A percentile compares a stretch with the other conserved stretches of the same genome.
phyloP scores from a whole-genome alignment of 495 filamentous ascomycete genomes.

The Parmelia sp. region DNA sequence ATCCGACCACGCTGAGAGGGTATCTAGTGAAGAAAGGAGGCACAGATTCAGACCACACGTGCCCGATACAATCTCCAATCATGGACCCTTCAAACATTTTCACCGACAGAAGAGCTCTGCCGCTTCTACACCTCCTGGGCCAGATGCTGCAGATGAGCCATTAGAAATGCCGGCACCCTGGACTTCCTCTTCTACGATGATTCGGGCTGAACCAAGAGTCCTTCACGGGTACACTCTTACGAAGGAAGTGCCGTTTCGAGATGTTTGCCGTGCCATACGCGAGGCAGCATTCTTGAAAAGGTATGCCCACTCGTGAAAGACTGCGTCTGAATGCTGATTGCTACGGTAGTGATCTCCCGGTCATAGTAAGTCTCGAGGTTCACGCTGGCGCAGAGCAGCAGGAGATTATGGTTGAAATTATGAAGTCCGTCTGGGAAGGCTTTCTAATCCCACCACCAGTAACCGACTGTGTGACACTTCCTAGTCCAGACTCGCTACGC shows the following conservation, averaged over 20 bases:
- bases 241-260: conserved; percentile 75
- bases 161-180: conserved; percentile 33
- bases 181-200: conserved; percentile 30
- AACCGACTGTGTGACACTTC: conserved; percentile 49
- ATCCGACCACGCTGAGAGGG: conserved; percentile 31
- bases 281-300: conserved; percentile 67
- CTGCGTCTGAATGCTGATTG: conserved; percentile 11
- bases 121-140: conserved; percentile 23
- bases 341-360: conserved; percentile 56
- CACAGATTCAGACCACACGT: conserved; percentile 20
- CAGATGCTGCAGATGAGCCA: conserved; percentile 9
- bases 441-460: conserved; percentile 56
- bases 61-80: conserved; percentile 11
- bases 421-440: conserved; percentile 67
- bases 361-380: conserved; percentile 87
- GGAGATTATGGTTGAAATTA: conserved; percentile 82
- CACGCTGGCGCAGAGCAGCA: conserved; percentile 76
- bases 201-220: conserved; percentile 62
- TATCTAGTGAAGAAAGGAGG: conserved; percentile 26
- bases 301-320: conserved; percentile 13
- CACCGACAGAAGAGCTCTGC: conserved; percentile 27
- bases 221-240: conserved; percentile 88
- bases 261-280: conserved; percentile 72
- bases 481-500: conserved; percentile 57
- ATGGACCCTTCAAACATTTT: conserved; percentile 21